Percentiles rank a stretch among this genome's conserved stretches.
These are phyloP conservation scores for Mycena olivaceomarginata DNA, from an alignment of 768 basidiomycete genomes.

Conservation along the genomic window DNA sequence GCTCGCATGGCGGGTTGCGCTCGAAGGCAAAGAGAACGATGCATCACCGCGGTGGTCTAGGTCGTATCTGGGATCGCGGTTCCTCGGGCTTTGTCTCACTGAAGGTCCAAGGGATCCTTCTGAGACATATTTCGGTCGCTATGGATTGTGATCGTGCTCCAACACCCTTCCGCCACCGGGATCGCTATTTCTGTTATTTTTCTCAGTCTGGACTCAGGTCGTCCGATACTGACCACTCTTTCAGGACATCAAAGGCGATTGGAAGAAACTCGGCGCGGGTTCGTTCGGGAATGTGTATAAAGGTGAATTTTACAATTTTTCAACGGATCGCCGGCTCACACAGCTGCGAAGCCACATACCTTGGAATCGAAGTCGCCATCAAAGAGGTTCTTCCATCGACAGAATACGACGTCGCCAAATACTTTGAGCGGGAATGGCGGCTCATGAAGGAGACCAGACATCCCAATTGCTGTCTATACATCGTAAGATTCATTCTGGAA, in stretches of 20 bases:
- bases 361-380: conserved; percentile 97
- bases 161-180: too few species aligned
- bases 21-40: background rate
- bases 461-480: conserved; percentile 37
- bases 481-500: conserved; percentile 66
- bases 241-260: conserved; percentile 91
- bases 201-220: too few species aligned
- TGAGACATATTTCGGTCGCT: too few species aligned
- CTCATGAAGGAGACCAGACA: conserved; percentile 84
- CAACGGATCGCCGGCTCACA: conserved; percentile 15
- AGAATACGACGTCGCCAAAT: conserved; percentile 96
- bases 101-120: too few species aligned
- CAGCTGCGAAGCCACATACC: conserved; percentile 79
- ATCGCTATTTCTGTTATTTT: too few species aligned
- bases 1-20: conserved; percentile 26
- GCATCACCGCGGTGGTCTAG: too few species aligned
- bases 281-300: conserved; percentile 96
- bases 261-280: conserved; percentile 94
- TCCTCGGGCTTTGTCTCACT: too few species aligned
- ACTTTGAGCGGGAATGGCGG: conserved; percentile 99
- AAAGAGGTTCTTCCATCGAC: conserved; percentile 96
- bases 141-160: too few species aligned
- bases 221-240: conserved; percentile 21
- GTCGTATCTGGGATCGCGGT: background rate
- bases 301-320: conserved; percentile 61